Conservation (phyloP, 1,284 basidiomycete genomes). For the Laetiporus sulphureus region DNA sequence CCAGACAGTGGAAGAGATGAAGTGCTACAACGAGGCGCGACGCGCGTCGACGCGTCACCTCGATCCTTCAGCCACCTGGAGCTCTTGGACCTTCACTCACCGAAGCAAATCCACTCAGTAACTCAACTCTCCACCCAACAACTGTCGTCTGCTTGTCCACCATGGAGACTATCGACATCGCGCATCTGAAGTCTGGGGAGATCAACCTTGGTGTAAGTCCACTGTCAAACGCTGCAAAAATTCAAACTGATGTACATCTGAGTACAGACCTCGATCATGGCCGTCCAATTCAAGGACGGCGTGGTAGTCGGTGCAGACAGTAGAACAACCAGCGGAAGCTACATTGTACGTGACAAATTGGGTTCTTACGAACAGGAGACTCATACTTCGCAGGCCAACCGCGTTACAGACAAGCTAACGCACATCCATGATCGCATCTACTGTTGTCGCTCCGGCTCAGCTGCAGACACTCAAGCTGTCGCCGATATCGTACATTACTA, state of each 20-base stretch:
- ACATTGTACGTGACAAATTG: constrained; percentile 72
- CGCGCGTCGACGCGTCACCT: constrained; percentile 55
- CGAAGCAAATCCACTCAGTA: constrained; percentile 18
- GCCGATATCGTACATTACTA: constrained; percentile 91
- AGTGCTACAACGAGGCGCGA: constrained; percentile 20
- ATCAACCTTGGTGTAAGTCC: constrained; percentile 87
- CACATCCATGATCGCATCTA: constrained; percentile 97
- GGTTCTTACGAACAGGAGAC: too few relatives aligned
- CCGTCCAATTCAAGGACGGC: constrained; percentile 92
- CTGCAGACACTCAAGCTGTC: constrained; percentile 96
- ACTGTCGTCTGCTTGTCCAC: constrained; percentile 18
- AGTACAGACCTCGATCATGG: constrained; percentile 99
- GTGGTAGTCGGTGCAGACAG: constrained; percentile 97
- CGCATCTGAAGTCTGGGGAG: constrained; percentile 84
- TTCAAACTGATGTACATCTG: constrained; percentile 4
- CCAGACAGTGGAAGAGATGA: constrained; percentile 25
- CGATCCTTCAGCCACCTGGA: constrained; percentile 17
- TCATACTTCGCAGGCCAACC: constrained; percentile 66
- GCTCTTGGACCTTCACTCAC: constrained; percentile 14
- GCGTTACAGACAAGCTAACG: constrained; percentile 98
- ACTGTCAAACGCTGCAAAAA: background rate
- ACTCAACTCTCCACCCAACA: constrained; percentile 18
- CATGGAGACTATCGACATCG: constrained; percentile 72
- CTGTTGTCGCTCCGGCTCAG: constrained; percentile 97
- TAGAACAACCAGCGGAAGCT: constrained; percentile 94